A percentile compares a stretch with the other conserved stretches of the same genome.
Conservation (phyloP, 352 stramenopile genomes). For the Phytophthora ramorum region DNA sequence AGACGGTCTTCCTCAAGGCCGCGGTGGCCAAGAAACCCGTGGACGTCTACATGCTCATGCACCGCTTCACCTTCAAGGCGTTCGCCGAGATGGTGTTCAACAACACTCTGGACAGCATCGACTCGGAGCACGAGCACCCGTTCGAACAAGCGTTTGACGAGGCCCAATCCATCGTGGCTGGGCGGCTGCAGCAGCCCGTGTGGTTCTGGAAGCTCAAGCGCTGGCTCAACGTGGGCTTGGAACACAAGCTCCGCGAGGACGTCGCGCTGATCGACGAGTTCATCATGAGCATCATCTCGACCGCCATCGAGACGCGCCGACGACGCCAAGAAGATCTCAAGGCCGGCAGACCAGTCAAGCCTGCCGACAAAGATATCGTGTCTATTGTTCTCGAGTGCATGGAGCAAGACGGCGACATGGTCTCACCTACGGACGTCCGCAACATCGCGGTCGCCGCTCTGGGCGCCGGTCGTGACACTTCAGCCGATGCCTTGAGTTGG, state of each 20-base stretch:
- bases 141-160: slow-evolving; percentile 50
- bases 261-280: slow-evolving; percentile 43
- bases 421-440: slow-evolving; percentile 49
- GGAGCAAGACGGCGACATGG: slow-evolving; percentile 28
- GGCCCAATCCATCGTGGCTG: slow-evolving; percentile 39
- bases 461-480: slow-evolving; percentile 73
- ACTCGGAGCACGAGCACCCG: slow-evolving; percentile 44
- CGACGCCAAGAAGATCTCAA: slow-evolving; percentile 23
- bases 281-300: slow-evolving; percentile 47
- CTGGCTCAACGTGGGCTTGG: slow-evolving; percentile 46
- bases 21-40: slow-evolving; percentile 27
- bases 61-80: slow-evolving; percentile 53
- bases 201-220: slow-evolving; percentile 57
- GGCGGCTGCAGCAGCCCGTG: slow-evolving; percentile 34
- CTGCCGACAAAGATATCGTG: slow-evolving; percentile 32
- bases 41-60: slow-evolving; percentile 48
- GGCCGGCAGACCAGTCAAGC: slow-evolving; percentile 11
- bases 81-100: slow-evolving; percentile 61
- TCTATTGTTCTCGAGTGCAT: slow-evolving; percentile 43
- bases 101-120: slow-evolving; percentile 43
- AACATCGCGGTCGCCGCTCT: slow-evolving; percentile 76
- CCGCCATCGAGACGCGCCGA: slow-evolving; percentile 31
- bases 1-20: slow-evolving; percentile 34
- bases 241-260: slow-evolving; percentile 39
- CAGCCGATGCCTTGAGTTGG: slow-evolving; percentile 63